Percentiles rank a stretch among this genome's conserved stretches.
Conservation (phyloP, 371 early-diverging fungal species). For the Circinella umbellata region DNA sequence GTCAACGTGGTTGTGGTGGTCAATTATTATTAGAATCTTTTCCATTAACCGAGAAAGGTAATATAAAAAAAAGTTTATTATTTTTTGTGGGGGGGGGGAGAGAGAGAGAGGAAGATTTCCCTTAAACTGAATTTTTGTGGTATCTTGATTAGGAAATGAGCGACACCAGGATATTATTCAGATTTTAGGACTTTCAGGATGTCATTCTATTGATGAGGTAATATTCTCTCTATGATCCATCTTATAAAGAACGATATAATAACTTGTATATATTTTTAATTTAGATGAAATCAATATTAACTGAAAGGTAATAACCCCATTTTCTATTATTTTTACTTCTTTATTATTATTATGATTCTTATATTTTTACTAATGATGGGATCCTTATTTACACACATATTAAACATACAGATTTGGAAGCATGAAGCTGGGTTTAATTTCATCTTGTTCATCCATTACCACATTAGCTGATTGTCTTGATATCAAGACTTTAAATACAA, state of each 20-base stretch:
- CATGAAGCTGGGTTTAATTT: constrained; percentile 34
- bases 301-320: not conserved
- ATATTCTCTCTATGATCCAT: too few relatives aligned
- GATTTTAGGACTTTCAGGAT: constrained; percentile 20
- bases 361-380: too few relatives aligned
- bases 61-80: not conserved
- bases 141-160: too few relatives aligned
- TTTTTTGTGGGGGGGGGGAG: not conserved
- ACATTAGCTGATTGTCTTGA: constrained; percentile 14
- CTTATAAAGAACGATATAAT: too few relatives aligned
- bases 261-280: too few relatives aligned
- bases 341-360: too few relatives aligned
- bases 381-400: too few relatives aligned
- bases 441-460: constrained; percentile 11
- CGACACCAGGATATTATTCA: constrained; percentile 11
- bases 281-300: not conserved
- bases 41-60: not conserved
- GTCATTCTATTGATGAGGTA: constrained; percentile 13
- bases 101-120: not conserved
- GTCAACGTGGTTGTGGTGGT: constrained; percentile 30
- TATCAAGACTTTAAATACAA: not conserved
- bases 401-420: constrained; percentile 29
- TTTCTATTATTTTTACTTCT: too few relatives aligned
- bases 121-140: too few relatives aligned
- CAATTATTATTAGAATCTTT: constrained; percentile 24